phyloP scores from a whole-genome alignment of 768 basidiomycete species.

The Candolleomyces efflorescens region DNA sequence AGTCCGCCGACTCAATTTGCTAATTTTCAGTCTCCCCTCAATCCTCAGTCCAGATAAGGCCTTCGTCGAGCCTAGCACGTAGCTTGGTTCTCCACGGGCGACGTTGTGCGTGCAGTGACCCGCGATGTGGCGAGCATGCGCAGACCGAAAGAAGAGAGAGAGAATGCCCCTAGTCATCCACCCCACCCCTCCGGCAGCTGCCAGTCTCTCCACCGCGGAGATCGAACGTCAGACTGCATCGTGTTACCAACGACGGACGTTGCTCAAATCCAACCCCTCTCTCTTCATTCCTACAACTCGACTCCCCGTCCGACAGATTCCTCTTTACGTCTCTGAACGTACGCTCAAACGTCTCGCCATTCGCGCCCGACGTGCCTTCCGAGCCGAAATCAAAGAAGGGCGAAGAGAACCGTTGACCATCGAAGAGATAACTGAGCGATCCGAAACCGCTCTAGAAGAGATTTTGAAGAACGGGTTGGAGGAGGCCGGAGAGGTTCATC shows the following conservation, averaged over 20 bases:
- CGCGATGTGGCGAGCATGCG: slow-evolving; percentile 84
- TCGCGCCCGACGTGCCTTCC: slow-evolving; percentile 76
- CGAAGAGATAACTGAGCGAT: slow-evolving; percentile 70
- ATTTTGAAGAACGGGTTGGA: no score
- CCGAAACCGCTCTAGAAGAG: no score
- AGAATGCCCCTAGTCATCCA: slow-evolving; percentile 91
- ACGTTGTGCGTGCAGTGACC: slow-evolving; percentile 87
- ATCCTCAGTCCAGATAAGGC: slow-evolving; percentile 93
- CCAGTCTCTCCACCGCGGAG: slow-evolving; percentile 64
- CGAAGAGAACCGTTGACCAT: slow-evolving; percentile 53
- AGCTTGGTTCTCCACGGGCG: slow-evolving; percentile 91
- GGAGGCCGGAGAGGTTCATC: no score
- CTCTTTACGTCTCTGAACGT: slow-evolving; percentile 85
- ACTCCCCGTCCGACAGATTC: slow-evolving; percentile 90
- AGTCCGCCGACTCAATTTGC: no score
- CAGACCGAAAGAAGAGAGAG: slow-evolving; percentile 84
- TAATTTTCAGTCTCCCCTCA: slow-evolving; percentile 74
- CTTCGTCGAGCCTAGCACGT: slow-evolving; percentile 77
- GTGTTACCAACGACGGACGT: slow-evolving; percentile 77
- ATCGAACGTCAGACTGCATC: slow-evolving; percentile 82
- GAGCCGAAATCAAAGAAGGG: slow-evolving; percentile 68
- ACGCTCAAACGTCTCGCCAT: slow-evolving; percentile 84
- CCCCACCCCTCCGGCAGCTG: slow-evolving; percentile 80
- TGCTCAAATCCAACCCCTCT: slow-evolving; percentile 89
- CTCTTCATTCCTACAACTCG: slow-evolving; percentile 94